These are phyloP conservation scores for Talaromyces sp. DNA, from an alignment of 2,329 filamentous ascomycete genomes.

Conservation along the genomic window DNA sequence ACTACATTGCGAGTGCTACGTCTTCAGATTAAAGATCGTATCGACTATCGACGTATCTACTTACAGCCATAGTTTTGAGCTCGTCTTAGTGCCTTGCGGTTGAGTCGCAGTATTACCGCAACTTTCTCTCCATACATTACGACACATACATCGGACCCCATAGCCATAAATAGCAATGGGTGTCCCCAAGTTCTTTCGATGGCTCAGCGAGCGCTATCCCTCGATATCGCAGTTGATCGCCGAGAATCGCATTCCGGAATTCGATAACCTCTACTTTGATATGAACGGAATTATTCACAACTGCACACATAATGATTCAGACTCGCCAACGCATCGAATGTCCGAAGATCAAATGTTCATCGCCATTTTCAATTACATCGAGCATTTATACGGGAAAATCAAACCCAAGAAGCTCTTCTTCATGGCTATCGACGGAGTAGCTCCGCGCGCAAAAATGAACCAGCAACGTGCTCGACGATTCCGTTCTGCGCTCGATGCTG, in stretches of 20 bases:
- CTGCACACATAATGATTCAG: slow-evolving; percentile 95
- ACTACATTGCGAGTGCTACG: not conserved
- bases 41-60: not conserved
- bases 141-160: slow-evolving; percentile 19
- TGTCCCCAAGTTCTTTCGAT: slow-evolving; percentile 91
- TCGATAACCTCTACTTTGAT: slow-evolving; percentile 82
- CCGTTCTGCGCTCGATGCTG: slow-evolving; percentile 85
- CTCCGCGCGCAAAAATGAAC: slow-evolving; percentile 98
- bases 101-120: slow-evolving; percentile 8
- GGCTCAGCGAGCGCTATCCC: slow-evolving; percentile 98
- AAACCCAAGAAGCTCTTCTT: slow-evolving; percentile 98
- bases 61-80: not conserved
- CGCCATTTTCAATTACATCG: slow-evolving; percentile 99
- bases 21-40: not conserved
- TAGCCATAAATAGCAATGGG: slow-evolving; percentile 51
- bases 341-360: slow-evolving; percentile 99
- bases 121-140: slow-evolving; percentile 15
- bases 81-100: slow-evolving; percentile 20
- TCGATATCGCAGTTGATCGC: slow-evolving; percentile 97
- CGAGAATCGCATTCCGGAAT: slow-evolving; percentile 98
- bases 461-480: slow-evolving; percentile 95
- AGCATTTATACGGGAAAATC: slow-evolving; percentile 97
- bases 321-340: slow-evolving; percentile 86
- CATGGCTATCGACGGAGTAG: slow-evolving; percentile 98
- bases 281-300: slow-evolving; percentile 99